Evolutionary conservation across 2,329 filamentous ascomycete species (phyloP).

Genomic region (Xylaria multiplex): DNA sequence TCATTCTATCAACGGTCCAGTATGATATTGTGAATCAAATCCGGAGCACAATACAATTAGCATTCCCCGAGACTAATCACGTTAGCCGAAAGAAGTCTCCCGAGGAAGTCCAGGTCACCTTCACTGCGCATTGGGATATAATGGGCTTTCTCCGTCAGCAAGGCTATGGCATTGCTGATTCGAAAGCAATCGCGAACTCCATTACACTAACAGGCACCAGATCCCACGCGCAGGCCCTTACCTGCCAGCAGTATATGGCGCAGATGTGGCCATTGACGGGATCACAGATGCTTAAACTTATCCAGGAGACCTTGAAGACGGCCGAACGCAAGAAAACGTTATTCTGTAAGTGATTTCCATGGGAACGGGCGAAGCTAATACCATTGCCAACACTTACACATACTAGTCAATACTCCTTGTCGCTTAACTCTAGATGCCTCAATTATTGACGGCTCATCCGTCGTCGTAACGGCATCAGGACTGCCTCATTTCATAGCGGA

Average conservation of each 20-base stretch:
- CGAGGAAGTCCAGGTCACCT: conserved; percentile 12
- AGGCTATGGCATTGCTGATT: conserved; percentile 10
- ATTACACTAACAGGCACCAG: conserved; percentile 29
- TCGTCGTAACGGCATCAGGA: conserved; percentile 18
- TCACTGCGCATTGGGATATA: conserved; percentile 25
- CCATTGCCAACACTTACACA: not conserved
- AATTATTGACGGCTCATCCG: not conserved
- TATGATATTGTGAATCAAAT: conserved; percentile 11
- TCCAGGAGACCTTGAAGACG: conserved; percentile 3
- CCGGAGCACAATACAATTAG: conserved; percentile 3
- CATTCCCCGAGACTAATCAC: not conserved
- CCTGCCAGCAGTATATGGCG: conserved; percentile 28
- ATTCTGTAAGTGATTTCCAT: conserved; percentile 1
- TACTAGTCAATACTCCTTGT: not conserved
- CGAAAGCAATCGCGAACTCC: conserved; percentile 16
- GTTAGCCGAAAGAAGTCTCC: conserved; percentile 17
- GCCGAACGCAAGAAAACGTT: not conserved
- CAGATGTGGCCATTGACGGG: conserved; percentile 30
- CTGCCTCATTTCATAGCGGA: conserved; percentile 44
- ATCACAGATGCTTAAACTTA: conserved; percentile 10
- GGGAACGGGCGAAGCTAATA: not conserved
- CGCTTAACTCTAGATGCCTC: not conserved
- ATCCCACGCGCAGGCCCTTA: conserved; percentile 29
- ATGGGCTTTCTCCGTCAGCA: conserved; percentile 23
- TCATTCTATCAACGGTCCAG: not conserved